phyloP scores from a whole-genome alignment of 2,329 filamentous ascomycete species.

The Trichothecium sympodiale region DNA sequence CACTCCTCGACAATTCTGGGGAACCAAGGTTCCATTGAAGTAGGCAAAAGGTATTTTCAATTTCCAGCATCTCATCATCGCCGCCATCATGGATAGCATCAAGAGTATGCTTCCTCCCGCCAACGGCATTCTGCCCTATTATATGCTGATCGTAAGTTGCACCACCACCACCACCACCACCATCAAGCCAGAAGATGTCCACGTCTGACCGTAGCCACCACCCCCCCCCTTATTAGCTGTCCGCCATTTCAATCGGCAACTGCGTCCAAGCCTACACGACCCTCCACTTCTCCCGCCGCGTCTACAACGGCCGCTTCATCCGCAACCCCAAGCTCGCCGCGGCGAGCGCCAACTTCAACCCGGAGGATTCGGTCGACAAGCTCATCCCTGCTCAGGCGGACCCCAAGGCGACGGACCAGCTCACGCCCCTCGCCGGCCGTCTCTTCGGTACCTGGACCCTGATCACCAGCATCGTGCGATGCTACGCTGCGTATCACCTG shows the following conservation, averaged over 20 bases:
- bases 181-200: too few species aligned
- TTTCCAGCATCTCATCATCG: slow-evolving; percentile 3
- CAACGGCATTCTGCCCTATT: slow-evolving; percentile 46
- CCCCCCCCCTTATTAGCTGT: slow-evolving; percentile 48
- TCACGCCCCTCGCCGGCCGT: slow-evolving; percentile 65
- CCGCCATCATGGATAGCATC: slow-evolving; percentile 32
- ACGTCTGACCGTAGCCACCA: too few species aligned
- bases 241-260: slow-evolving; percentile 73
- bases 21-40: too few species aligned
- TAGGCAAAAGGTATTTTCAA: too few species aligned
- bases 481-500: slow-evolving; percentile 79
- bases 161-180: not conserved
- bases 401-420: slow-evolving; percentile 41
- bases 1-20: too few species aligned
- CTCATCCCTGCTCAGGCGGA: slow-evolving; percentile 34
- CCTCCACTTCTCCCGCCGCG: slow-evolving; percentile 69
- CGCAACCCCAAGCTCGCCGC: slow-evolving; percentile 33
- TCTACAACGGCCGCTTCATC: slow-evolving; percentile 63
- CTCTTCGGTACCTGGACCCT: slow-evolving; percentile 86
- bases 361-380: slow-evolving; percentile 42
- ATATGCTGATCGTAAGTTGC: slow-evolving; percentile 41
- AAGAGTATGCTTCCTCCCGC: slow-evolving; percentile 33
- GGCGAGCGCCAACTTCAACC: slow-evolving; percentile 30
- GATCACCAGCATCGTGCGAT: slow-evolving; percentile 61
- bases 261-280: slow-evolving; percentile 74